Evolutionary conservation across 495 filamentous ascomycete species (phyloP), one percentile per base, ranked within the genome.

Genomic region (Lindgomyces ingoldianus): DNA sequence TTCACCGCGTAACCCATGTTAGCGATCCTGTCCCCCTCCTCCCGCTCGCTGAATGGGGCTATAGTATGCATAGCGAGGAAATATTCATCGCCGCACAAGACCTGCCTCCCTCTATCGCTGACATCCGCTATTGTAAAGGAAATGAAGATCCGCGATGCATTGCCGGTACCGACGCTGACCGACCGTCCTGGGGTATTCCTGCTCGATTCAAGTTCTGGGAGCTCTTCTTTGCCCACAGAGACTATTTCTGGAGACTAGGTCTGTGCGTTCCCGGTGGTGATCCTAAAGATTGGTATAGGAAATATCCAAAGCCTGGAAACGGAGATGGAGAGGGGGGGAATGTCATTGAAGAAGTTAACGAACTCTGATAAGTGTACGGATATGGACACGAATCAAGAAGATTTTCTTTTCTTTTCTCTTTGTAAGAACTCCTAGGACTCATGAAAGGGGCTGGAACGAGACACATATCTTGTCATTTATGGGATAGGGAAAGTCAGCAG

Each of bases 191-290:
- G 74, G 66, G 67, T 69, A 72, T 92, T 19, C 89, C 90, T 16
- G 73, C 81, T 10, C 76, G 85, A 47, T 87, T 86, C 66, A 87
- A 87, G 72, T 81, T 93, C 10, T 94, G 95, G 90, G 85, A 96
- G 77, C 77, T 96, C n/a, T 89, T 97, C 73, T 92, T 91, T 78
- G 88, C 93, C 16, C 94, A 98, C 78, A 80, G 94, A 55, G 94
- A 98, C 76, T 98, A 98, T 72, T 98, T 98, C 74, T 94, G 91
- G 89, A 77, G 94, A 30, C 70, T 98, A 61, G 94, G 94, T 0
- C 76, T 98, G 45, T 98, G 94, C 77, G 79, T 97, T 4, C 93
- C 93, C 1, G 89, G 89, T 3, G 90, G 89, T 1, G 91, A 92
- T 75, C 87, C 87, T 3, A 74, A 77, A 47, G 85, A 88, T 62